Conservation (phyloP, 306 rosid genomes). For the Spatholobus suberectus region DNA sequence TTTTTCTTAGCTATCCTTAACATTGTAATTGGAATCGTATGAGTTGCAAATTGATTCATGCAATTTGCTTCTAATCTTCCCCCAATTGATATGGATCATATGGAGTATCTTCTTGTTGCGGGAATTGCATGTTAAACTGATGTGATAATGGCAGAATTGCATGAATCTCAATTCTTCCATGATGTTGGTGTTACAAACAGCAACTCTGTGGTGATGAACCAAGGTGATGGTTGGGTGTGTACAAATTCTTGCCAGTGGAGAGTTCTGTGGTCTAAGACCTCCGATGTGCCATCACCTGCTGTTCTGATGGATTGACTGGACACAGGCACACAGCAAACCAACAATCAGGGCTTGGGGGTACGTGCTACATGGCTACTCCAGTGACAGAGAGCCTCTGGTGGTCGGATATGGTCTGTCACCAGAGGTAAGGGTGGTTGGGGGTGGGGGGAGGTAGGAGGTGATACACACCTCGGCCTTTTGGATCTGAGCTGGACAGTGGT, state of each 20-base stretch:
- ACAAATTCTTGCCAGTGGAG: background rate
- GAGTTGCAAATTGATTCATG: conserved; percentile 23
- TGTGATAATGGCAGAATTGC: background rate
- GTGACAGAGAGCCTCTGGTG: background rate
- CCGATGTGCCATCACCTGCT: background rate
- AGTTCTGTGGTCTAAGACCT: background rate
- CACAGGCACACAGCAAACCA: background rate
- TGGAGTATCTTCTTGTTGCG: background rate
- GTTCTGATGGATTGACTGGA: background rate
- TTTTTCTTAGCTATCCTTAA: too few species aligned
- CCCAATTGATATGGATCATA: background rate
- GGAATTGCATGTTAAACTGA: background rate
- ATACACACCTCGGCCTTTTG: background rate
- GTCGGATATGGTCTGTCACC: background rate
- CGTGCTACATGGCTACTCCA: background rate
- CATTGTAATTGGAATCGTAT: background rate
- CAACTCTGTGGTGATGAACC: background rate
- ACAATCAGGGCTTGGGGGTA: background rate
- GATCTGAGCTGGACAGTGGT: background rate
- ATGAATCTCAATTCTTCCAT: background rate
- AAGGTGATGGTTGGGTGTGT: conserved; percentile 23
- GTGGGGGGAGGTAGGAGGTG: background rate
- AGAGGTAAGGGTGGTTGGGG: too few species aligned
- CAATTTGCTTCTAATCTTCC: background rate
- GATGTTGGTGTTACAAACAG: background rate